Evolutionary conservation across 2,329 filamentous ascomycete species (phyloP), one percentile per base, ranked within the genome.

Genomic region (Ciborinia camelliae): DNA sequence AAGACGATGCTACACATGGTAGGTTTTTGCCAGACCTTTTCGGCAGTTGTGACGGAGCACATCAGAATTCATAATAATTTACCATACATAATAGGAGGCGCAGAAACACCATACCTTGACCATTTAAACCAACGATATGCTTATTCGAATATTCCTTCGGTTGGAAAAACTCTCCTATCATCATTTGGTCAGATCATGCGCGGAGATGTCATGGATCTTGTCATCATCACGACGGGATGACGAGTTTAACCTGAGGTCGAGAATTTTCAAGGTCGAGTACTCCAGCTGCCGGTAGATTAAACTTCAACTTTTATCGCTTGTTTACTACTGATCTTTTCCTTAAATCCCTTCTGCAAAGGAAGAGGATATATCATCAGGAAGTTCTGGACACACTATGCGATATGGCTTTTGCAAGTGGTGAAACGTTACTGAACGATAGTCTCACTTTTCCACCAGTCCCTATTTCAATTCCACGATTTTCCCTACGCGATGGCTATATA

Each of bases 221-320:
- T 61, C n/a, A 32, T n/a, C 10, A 50, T 30, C 28, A 61, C 51
- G 32, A 61, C 32, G 32, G 47, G 58, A 50, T 50, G 45, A n/a
- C 30, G 32, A 61, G 8, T 61, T 18, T 8, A 48, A 23, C 32
- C 41, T 39, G 9, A n/a, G 18, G 23, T 32, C n/a, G 18, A 53
- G 9, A 37, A 9, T 37, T 5, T 9, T 37, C 35, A 37, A 37
- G 28, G 30, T 53, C 14, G 50, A 53, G 30, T 53, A 14, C 30
- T n/a, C n/a, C n/a, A n/a, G n/a, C n/a, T 37, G 35, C 12, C 8
- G 35, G 35, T 8, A 37, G 35, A 37, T 37, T 10, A 37, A 37
- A 37, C 35, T 37, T 37, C 37, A 15, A 41, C 18, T 23, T 39
- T 41, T 14, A 39, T 37, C 15, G 20, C 35, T 51, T 18, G 39